These are phyloP conservation scores for Solanum boliviense DNA, from an alignment of 257 asterid species.

Conservation along the genomic window DNA sequence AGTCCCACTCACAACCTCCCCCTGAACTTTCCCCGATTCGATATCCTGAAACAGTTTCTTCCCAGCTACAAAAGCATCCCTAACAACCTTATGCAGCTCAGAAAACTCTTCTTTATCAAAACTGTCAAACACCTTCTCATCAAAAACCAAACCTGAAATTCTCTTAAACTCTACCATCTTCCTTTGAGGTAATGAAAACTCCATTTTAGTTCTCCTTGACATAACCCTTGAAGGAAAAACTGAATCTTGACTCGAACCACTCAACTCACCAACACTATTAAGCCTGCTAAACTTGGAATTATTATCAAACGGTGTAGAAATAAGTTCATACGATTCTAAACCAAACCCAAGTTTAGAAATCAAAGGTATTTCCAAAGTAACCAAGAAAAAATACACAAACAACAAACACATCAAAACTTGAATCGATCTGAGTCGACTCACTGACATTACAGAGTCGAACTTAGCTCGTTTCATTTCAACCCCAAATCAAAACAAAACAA, in stretches of 20 bases:
- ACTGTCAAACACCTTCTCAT: constrained; percentile 39
- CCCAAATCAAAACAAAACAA: neutral
- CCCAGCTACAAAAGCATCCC: constrained; percentile 71
- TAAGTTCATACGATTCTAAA: constrained; percentile 43
- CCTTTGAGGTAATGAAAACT: constrained; percentile 11
- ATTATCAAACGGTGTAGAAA: constrained; percentile 20
- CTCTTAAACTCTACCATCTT: constrained; percentile 39
- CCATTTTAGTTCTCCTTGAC: neutral
- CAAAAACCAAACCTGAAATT: constrained; percentile 59
- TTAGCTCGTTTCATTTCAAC: constrained; percentile 43
- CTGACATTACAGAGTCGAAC: constrained; percentile 59
- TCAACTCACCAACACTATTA: constrained; percentile 21
- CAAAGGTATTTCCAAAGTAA: constrained; percentile 72
- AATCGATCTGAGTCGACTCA: constrained; percentile 78
- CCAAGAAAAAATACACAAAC: constrained; percentile 53
- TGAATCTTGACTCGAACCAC: constrained; percentile 12
- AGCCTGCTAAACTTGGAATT: constrained; percentile 23
- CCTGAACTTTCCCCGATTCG: constrained; percentile 38
- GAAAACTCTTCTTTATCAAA: constrained; percentile 49
- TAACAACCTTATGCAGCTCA: constrained; percentile 51
- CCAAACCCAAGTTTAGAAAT: constrained; percentile 61
- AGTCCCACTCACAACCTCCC: constrained; percentile 25
- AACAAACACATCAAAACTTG: constrained; percentile 59
- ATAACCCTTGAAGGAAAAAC: constrained; percentile 3
- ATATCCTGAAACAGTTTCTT: constrained; percentile 53